phyloP scores from a whole-genome alignment of 129 eudicot species.

The Tagetes erecta region DNA sequence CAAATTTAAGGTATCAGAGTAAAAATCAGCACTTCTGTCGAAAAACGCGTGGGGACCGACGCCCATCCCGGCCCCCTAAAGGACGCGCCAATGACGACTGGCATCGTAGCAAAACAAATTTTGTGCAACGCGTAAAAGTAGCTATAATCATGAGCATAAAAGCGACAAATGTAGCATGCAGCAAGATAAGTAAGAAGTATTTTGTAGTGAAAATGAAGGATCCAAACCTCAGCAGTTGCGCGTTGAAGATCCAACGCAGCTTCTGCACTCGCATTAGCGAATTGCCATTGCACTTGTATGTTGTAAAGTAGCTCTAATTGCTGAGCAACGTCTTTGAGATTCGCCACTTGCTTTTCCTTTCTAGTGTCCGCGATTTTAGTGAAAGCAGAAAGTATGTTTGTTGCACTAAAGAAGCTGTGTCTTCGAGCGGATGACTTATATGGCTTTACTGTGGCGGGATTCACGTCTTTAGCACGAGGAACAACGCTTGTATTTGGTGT shows the following conservation, averaged over 20 bases:
- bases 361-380: slow-evolving; percentile 49
- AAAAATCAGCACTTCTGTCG: no score
- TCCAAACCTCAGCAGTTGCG: slow-evolving; percentile 64
- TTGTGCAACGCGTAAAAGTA: slow-evolving; percentile 4
- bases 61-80: no score
- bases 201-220: slow-evolving; percentile 9
- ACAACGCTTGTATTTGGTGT: slow-evolving; percentile 48
- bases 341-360: slow-evolving; percentile 58
- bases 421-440: slow-evolving; percentile 53
- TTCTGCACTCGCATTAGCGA: slow-evolving; percentile 60
- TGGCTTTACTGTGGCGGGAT: slow-evolving; percentile 45
- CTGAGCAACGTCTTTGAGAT: slow-evolving; percentile 57
- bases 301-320: slow-evolving; percentile 59
- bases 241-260: slow-evolving; percentile 50
- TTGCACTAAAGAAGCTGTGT: slow-evolving; percentile 45
- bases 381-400: slow-evolving; percentile 59
- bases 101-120: not conserved
- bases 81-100: no score
- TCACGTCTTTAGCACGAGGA: slow-evolving; percentile 50
- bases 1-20: no score
- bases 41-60: no score
- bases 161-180: slow-evolving; percentile 13
- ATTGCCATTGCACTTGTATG: slow-evolving; percentile 80
- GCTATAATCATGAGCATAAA: slow-evolving; percentile 1
- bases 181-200: not conserved